Conservation (phyloP, 495 filamentous ascomycete species). For the Hyaloscypha hepaticicola region DNA sequence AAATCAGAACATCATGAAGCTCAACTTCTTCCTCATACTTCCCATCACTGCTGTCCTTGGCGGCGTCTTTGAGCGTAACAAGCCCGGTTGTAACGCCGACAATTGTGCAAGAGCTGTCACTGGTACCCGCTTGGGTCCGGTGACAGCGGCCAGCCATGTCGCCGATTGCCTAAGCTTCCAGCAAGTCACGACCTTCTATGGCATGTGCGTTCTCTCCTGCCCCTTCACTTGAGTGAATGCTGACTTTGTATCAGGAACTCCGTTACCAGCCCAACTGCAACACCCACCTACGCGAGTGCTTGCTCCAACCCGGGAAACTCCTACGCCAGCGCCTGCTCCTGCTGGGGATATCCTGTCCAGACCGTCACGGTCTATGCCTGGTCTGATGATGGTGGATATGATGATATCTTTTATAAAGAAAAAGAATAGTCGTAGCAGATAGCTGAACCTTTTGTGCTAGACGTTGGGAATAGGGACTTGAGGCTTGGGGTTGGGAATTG, state of each 20-base stretch:
- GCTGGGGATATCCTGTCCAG: slow-evolving; percentile 15
- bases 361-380: neutral
- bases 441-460: too few species aligned
- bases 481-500: too few species aligned
- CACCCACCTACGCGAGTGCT: slow-evolving; percentile 25
- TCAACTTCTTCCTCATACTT: slow-evolving; percentile 7
- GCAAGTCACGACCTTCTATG: slow-evolving; percentile 12
- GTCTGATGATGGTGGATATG: slow-evolving; percentile 6
- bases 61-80: neutral
- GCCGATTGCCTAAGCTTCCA: slow-evolving; percentile 24
- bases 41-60: neutral
- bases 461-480: too few species aligned
- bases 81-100: slow-evolving; percentile 12
- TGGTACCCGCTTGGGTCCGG: slow-evolving; percentile 23
- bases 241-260: neutral
- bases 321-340: slow-evolving; percentile 30
- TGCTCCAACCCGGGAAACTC: slow-evolving; percentile 12
- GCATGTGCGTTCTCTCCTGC: neutral
- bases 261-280: slow-evolving; percentile 1
- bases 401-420: neutral
- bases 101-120: slow-evolving; percentile 30
- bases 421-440: too few species aligned
- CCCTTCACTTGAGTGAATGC: neutral
- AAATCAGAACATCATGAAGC: slow-evolving; percentile 5
- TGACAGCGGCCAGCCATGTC: slow-evolving; percentile 3